A percentile compares a stretch with the other conserved stretches of the same genome.
Conservation (phyloP, 2,329 filamentous ascomycete genomes). For the Cladophialophora carrionii region DNA sequence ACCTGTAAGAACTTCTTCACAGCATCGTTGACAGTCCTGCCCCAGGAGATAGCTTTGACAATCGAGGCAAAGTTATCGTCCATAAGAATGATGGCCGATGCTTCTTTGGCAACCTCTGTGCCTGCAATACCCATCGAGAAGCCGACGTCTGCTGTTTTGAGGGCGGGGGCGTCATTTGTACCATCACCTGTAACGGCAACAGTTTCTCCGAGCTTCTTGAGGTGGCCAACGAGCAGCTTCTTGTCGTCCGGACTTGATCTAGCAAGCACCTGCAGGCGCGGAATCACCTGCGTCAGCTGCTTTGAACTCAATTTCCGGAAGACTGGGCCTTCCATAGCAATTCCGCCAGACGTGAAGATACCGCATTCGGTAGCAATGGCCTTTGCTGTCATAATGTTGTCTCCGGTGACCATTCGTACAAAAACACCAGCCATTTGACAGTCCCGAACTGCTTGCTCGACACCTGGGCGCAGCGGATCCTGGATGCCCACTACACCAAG, state of each 20-base stretch:
- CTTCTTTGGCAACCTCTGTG: conserved; percentile 82
- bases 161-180: conserved; percentile 81
- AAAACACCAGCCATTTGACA: conserved; percentile 77
- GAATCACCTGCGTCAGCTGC: conserved; percentile 69
- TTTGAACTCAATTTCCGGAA: conserved; percentile 72
- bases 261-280: conserved; percentile 70
- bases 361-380: conserved; percentile 79
- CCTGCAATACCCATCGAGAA: conserved; percentile 86
- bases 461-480: conserved; percentile 74
- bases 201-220: conserved; percentile 74
- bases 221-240: conserved; percentile 69
- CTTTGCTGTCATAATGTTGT: conserved; percentile 77
- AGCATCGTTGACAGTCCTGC: conserved; percentile 74
- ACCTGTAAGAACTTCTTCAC: conserved; percentile 71
- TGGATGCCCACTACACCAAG: conserved; percentile 77
- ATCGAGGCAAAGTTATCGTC: conserved; percentile 88
- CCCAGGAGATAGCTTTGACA: conserved; percentile 81
- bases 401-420: conserved; percentile 83
- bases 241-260: conserved; percentile 77
- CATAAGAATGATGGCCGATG: conserved; percentile 83
- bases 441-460: conserved; percentile 70
- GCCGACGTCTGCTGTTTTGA: conserved; percentile 79
- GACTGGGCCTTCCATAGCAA: conserved; percentile 77
- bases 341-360: conserved; percentile 68
- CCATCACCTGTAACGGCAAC: conserved; percentile 83